Percentiles rank a stretch among this genome's conserved stretches.
These are phyloP conservation scores for Athelia psychrophila DNA, from an alignment of 1,284 basidiomycete genomes.

Conservation along the genomic window DNA sequence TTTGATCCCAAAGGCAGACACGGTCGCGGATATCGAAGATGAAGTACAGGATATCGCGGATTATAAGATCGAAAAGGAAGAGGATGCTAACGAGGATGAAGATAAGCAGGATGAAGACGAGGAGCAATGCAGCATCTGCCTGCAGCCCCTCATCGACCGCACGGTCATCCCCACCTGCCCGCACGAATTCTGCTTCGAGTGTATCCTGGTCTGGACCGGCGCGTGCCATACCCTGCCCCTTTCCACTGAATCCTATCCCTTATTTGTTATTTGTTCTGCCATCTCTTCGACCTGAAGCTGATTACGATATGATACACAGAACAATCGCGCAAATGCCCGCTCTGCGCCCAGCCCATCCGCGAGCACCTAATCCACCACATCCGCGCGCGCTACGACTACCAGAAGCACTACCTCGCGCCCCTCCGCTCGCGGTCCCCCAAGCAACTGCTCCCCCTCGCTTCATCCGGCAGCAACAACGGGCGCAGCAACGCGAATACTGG, in stretches of 20 bases:
- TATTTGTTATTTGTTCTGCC: conserved; percentile 11
- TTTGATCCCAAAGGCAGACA: too few species aligned
- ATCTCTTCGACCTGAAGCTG: background rate
- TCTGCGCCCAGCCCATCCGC: conserved; percentile 75
- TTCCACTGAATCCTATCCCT: too few species aligned
- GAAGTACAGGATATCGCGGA: too few species aligned
- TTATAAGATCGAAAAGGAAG: too few species aligned
- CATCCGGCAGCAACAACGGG: conserved; percentile 5
- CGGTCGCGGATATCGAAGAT: too few species aligned
- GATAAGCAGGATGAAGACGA: background rate
- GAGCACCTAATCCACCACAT: conserved; percentile 80
- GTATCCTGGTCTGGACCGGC: conserved; percentile 83
- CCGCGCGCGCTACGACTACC: conserved; percentile 73
- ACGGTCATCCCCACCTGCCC: conserved; percentile 79
- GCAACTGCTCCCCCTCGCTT: conserved; percentile 34
- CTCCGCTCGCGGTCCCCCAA: too few species aligned
- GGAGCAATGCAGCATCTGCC: conserved; percentile 67
- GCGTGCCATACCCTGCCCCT: too few species aligned
- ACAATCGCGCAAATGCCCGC: conserved; percentile 75
- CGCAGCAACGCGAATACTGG: conserved; percentile 23
- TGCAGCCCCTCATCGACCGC: conserved; percentile 73
- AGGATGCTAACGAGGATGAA: too few species aligned
- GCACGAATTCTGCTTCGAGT: conserved; percentile 90
- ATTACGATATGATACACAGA: conserved; percentile 36
- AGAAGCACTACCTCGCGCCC: conserved; percentile 73